Evolutionary conservation across 2,329 filamentous ascomycete genomes (phyloP), one percentile per base, ranked within the genome.

Genomic region (Daldinia sp.): DNA sequence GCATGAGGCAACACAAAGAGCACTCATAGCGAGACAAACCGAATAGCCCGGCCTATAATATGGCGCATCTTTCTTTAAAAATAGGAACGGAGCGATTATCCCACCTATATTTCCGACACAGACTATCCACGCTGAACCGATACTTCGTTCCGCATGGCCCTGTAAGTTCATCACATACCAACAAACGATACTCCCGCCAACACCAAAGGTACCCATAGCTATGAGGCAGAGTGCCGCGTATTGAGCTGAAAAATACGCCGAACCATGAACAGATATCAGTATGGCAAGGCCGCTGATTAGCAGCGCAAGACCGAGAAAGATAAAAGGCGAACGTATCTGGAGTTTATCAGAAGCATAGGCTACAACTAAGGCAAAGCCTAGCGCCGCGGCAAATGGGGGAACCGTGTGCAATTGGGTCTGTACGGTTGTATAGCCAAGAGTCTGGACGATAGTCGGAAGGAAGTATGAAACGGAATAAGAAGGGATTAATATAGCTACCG

Each of bases 81-180:
- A 41, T 13, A 41, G 37, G 37, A 41, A 41, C 12, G 37, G 15
- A 7, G 37, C 15, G 7, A 41, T 15, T 5, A 41, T 41, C 15
- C 37, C 37, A 12, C 37, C 37, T 41, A 18, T 41, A 41, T 41
- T 41, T 18, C 37, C 37, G 15, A 41, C 15, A n/a, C 37, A 41
- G n/a, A 41, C n/a, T n/a, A 41, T 41, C 37, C 37, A 41, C 12
- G 37, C 37, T 1, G 37, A 41, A 41, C 37, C 37, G 37, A 41
- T 41, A 41, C 37, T 41, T 41, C 37, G 37, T 41, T 78, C 57
- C 13, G 56, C 63, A 60, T 79, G 77, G 4, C 78, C 78, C 4
- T 76, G 76, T 42, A 82, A 75, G 63, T 82, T 83, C 72, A 82
- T 83, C 6, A 81, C 70, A 1, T 80, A 75, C 82, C 82, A 83